Base-by-base conservation (phyloP, 139 green algal genomes). In the Chlamydomonas incerta region DNA sequence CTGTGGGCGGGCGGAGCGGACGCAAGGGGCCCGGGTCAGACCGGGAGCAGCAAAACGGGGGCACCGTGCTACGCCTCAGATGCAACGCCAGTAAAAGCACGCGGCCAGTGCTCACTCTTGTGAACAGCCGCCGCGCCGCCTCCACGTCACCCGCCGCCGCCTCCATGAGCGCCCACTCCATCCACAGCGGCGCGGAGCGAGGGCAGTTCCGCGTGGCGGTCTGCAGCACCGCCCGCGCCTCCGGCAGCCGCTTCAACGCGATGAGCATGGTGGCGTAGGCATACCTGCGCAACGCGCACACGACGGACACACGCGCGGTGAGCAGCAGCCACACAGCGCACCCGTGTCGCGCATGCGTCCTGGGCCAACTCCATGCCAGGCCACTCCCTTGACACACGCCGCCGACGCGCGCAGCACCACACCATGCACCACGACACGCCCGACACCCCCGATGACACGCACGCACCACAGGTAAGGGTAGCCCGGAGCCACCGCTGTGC, bases 141-240 rank as follows among this genome's bases (percentile, higher is more conserved):
- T 85, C 58, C 46, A 29, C 10, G 33, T 94, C 74, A 0, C 88
- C 90, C 21, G 31, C 79, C n/a, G 71, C 81, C 87, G 87, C 90
- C 86, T 97, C 93, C 66, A 94, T 63, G 52, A 96, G 66, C 8
- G 94, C 93, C 94, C 94, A 97, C 77, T 97, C 94, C 94, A 97
- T 90, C 83, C 90, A 88, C 75, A 97, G 77, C 46, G 93, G 92
- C 28, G 90, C 90, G 82, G 87, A 91, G 88, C 87, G 80, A 21
- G 93, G 93, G 87, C 93, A 95, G n/a, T 63, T 23, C 18, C 37
- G 41, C 0, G 89, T 92, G 13, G 87, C 94, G 23, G 87, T 77
- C 0, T 72, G n/a, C 67, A 95, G 92, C 71, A 95, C 66, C 10
- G 81, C 60, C 9, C 93, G 72, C 29, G 90, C 91, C 8, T 69